phyloP scores from a whole-genome alignment of 2,329 filamentous ascomycete species.

The Aspergillus bombycis region DNA sequence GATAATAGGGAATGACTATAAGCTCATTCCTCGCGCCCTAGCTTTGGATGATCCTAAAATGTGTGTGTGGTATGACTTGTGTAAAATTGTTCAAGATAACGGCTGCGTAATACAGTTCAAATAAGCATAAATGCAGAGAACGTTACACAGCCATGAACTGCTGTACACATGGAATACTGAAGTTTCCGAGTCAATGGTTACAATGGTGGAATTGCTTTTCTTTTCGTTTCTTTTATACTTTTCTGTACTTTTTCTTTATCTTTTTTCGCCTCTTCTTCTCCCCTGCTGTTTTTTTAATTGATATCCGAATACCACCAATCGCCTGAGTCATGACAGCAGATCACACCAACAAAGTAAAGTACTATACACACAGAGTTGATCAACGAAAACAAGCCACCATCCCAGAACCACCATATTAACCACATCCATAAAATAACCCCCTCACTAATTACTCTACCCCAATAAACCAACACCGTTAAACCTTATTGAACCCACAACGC shows the following conservation, averaged over 20 bases:
- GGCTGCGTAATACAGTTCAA: neutral
- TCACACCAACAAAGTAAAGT: neutral
- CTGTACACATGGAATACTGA: slow-evolving; percentile 1
- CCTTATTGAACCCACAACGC: neutral
- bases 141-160: neutral
- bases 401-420: neutral
- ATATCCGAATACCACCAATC: neutral
- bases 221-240: neutral
- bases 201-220: neutral
- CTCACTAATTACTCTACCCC: neutral
- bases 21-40: neutral
- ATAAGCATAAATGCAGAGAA: slow-evolving; percentile 1
- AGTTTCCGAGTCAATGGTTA: neutral
- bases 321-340: neutral
- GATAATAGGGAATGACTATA: neutral
- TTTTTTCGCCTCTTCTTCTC: too few species aligned
- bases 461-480: neutral
- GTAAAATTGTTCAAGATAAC: neutral
- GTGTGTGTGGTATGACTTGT: neutral
- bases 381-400: neutral
- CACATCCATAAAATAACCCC: neutral
- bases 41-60: neutral
- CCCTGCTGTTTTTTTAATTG: neutral
- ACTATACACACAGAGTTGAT: neutral
- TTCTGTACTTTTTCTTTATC: too few species aligned